A percentile compares a stretch with the other conserved stretches of the same genome.
phyloP scores from a whole-genome alignment of 192 early-diverging fungal species.

The Umbelopsis sp. region DNA sequence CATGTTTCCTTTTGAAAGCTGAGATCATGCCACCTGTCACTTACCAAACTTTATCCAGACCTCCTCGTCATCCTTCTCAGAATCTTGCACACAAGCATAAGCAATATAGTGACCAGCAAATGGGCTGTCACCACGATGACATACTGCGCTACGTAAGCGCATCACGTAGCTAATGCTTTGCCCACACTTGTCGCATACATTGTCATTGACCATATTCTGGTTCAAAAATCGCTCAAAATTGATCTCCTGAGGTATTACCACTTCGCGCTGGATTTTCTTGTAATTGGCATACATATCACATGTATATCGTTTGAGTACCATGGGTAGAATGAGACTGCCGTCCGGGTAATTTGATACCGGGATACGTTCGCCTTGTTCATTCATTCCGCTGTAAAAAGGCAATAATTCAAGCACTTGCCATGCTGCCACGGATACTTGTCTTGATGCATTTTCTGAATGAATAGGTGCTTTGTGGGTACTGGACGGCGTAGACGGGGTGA shows the following conservation, averaged over 20 bases:
- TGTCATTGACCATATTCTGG: slow-evolving; percentile 35
- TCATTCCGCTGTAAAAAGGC: slow-evolving; percentile 71
- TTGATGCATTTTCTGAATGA: neutral
- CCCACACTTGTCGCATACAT: slow-evolving; percentile 32
- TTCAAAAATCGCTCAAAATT: slow-evolving; percentile 55
- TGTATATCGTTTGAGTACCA: slow-evolving; percentile 71
- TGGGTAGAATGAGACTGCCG: slow-evolving; percentile 62
- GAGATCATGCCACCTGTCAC: neutral
- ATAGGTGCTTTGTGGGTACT: slow-evolving; percentile 40
- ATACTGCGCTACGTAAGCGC: slow-evolving; percentile 31
- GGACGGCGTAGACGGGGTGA: slow-evolving; percentile 22
- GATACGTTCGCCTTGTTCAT: slow-evolving; percentile 60
- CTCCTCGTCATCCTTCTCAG: slow-evolving; percentile 35
- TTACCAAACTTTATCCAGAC: slow-evolving; percentile 45
- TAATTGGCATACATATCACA: slow-evolving; percentile 44
- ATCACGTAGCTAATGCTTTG: slow-evolving; percentile 23
- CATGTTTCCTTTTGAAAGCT: neutral
- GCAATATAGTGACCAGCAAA: slow-evolving; percentile 41
- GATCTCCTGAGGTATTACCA: slow-evolving; percentile 55
- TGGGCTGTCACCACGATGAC: slow-evolving; percentile 33
- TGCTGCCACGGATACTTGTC: slow-evolving; percentile 60
- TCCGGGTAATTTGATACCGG: slow-evolving; percentile 56
- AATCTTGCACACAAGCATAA: slow-evolving; percentile 21
- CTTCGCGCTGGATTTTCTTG: slow-evolving; percentile 47
- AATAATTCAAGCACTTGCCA: slow-evolving; percentile 72